Conservation (phyloP, 2,329 filamentous ascomycete species). For the Metarhizium humberi region DNA sequence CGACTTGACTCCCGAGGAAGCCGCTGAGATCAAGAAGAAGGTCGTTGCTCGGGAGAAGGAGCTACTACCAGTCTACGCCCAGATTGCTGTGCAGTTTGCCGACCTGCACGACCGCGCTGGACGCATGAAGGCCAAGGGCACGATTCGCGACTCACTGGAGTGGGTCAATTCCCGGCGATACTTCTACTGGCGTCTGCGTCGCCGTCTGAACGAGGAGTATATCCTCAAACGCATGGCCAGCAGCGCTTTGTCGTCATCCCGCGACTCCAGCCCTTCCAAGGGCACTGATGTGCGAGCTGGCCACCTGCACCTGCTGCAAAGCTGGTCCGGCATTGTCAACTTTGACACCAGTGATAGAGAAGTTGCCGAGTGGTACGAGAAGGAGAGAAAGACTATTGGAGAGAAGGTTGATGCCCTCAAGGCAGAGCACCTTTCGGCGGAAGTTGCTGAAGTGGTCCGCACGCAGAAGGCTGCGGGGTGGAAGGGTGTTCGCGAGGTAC, state of each 20-base stretch:
- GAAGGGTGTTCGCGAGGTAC: constrained; percentile 76
- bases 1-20: constrained; percentile 61
- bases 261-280: constrained; percentile 27
- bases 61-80: constrained; percentile 83
- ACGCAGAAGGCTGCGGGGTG: constrained; percentile 57
- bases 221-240: constrained; percentile 80
- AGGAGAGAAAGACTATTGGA: constrained; percentile 75
- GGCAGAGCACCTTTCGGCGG: constrained; percentile 52
- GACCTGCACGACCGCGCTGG: constrained; percentile 95
- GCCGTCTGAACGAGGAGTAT: constrained; percentile 93
- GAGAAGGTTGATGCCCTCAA: constrained; percentile 80
- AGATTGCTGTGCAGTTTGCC: constrained; percentile 94
- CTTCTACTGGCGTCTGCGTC: constrained; percentile 99
- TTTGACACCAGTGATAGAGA: constrained; percentile 73
- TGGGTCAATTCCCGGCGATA: constrained; percentile 89
- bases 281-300: constrained; percentile 48
- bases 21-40: constrained; percentile 71
- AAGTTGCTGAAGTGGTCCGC: constrained; percentile 35
- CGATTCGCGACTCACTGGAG: constrained; percentile 72
- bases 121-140: constrained; percentile 96
- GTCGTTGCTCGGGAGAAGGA: constrained; percentile 80
- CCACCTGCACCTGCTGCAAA: constrained; percentile 67
- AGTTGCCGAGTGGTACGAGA: constrained; percentile 92
- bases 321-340: constrained; percentile 71
- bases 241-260: constrained; percentile 22